phyloP scores from a whole-genome alignment of 257 asterid genomes.

The Solanum chilense region DNA sequence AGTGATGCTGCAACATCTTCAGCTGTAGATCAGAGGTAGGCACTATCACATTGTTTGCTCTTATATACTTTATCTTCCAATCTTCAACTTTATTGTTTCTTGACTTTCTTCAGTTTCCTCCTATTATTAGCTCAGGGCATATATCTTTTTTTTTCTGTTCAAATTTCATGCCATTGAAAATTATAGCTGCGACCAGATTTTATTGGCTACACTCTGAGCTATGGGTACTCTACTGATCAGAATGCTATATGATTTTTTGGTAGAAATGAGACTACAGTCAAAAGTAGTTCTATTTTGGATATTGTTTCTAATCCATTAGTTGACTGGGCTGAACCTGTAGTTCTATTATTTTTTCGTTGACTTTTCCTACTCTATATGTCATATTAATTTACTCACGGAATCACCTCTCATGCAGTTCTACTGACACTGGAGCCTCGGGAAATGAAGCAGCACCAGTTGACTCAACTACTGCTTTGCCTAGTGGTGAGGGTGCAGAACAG shows the following conservation, averaged over 20 bases:
- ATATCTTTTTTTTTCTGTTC: neutral
- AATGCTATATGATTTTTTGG: neutral
- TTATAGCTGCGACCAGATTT: neutral
- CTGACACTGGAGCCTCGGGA: neutral
- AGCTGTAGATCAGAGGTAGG: constrained; percentile 58
- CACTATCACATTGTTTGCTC: neutral
- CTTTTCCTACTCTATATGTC: neutral
- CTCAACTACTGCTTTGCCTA: constrained; percentile 26
- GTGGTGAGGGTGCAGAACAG: constrained; percentile 37
- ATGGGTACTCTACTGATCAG: neutral
- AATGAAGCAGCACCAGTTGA: constrained; percentile 10
- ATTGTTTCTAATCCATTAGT: neutral
- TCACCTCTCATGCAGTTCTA: neutral
- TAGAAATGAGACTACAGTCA: neutral
- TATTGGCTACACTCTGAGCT: neutral
- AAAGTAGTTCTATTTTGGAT: neutral
- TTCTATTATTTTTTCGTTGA: neutral
- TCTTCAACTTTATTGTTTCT: neutral
- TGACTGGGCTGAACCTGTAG: neutral
- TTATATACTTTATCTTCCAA: neutral
- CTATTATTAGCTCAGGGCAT: neutral
- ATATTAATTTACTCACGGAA: neutral
- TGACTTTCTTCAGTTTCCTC: neutral
- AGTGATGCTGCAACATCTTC: constrained; percentile 32
- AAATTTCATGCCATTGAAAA: neutral